Conservation (phyloP, 371 early-diverging fungal species). For the Catenaria anguillulae region DNA sequence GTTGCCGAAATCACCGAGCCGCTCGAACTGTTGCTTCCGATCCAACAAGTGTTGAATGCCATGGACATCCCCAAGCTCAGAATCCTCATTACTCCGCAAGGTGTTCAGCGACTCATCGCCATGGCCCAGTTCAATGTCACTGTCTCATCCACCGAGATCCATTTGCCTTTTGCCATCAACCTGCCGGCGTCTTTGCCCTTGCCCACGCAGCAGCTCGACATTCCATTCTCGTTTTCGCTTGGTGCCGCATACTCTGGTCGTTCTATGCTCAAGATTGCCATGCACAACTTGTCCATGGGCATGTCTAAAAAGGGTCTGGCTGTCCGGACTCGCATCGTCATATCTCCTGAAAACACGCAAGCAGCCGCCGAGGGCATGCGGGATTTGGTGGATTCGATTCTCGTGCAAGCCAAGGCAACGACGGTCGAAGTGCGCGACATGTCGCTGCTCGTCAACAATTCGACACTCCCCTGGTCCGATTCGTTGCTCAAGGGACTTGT, state of each 20-base stretch:
- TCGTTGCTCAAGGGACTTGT: neutral
- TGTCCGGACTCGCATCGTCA: neutral
- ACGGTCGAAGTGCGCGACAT: neutral
- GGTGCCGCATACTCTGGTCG: neutral
- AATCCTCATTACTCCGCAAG: neutral
- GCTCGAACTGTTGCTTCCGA: neutral
- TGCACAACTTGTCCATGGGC: neutral
- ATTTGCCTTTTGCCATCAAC: neutral
- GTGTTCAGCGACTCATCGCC: neutral
- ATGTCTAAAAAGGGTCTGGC: neutral
- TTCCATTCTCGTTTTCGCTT: neutral
- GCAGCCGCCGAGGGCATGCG: neutral
- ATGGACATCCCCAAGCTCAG: neutral
- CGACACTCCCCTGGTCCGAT: neutral
- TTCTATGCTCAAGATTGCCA: neutral
- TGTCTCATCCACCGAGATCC: neutral
- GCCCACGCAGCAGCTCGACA: neutral
- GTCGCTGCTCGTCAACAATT: neutral
- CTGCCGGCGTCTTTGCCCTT: neutral
- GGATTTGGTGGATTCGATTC: neutral
- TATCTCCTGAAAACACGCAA: neutral
- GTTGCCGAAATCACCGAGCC: neutral
- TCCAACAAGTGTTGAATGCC: neutral
- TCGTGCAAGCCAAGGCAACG: neutral
- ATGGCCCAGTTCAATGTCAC: neutral